These are phyloP conservation scores for Polygonum maritimum DNA, from an alignment of 148 eudicot genomes.

Conservation along the genomic window DNA sequence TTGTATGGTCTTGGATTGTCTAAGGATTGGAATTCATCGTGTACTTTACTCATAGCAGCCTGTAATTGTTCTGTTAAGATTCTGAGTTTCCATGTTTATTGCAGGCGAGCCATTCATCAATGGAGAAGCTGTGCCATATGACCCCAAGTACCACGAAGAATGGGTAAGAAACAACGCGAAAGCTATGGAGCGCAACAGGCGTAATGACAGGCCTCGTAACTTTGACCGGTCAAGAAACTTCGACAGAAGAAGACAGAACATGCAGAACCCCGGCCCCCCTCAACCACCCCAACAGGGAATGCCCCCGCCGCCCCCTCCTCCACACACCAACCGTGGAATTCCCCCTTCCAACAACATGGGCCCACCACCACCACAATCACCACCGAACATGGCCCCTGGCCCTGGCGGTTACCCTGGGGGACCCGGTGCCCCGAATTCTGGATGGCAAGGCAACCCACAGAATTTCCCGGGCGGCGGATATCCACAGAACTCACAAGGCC, in stretches of 20 bases:
- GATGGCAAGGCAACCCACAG: constrained; percentile 18
- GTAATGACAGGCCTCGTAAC: constrained; percentile 88
- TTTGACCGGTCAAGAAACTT: constrained; percentile 80
- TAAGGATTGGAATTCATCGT: no score
- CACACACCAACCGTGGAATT: constrained; percentile 16
- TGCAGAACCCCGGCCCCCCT: constrained; percentile 17
- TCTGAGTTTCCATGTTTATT: not conserved
- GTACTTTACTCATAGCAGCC: not conserved
- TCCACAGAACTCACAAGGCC: constrained; percentile 4
- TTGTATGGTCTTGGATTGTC: no score
- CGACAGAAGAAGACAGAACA: constrained; percentile 56
- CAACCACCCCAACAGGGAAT: not conserved
- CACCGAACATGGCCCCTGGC: not conserved
- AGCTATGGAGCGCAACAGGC: constrained; percentile 80
- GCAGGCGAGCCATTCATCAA: constrained; percentile 94
- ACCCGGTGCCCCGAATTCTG: constrained; percentile 12
- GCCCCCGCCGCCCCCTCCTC: not conserved
- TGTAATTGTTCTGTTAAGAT: not conserved
- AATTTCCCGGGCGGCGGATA: constrained; percentile 8
- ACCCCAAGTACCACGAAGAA: constrained; percentile 90
- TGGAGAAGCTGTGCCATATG: constrained; percentile 92
- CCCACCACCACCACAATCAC: constrained; percentile 19
- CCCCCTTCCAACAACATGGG: constrained; percentile 16
- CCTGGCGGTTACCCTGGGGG: constrained; percentile 9
- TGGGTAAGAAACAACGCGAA: constrained; percentile 94